Percentiles rank a stretch among this genome's conserved stretches.
Conservation (phyloP, 1,284 basidiomycete species). For the Microbotryomycetes sp. region DNA sequence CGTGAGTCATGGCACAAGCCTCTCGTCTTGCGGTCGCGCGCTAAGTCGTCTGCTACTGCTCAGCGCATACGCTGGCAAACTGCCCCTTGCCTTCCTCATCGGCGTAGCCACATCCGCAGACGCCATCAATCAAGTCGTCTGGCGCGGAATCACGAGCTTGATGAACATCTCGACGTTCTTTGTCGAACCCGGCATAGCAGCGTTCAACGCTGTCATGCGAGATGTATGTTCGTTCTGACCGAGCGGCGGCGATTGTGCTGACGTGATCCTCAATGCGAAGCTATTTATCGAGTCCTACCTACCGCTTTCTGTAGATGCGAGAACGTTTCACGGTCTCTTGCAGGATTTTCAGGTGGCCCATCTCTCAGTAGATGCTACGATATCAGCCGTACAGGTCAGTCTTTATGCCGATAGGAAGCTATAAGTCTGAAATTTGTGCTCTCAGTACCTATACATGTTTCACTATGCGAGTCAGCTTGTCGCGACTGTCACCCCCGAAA, state of each 20-base stretch:
- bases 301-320: conserved; percentile 13
- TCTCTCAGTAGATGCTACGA: conserved; percentile 25
- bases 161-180: conserved; percentile 19
- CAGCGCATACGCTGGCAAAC: conserved; percentile 3
- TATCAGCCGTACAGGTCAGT: conserved; percentile 22
- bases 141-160: conserved; percentile 5
- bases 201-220: conserved; percentile 22
- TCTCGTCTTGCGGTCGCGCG: background rate
- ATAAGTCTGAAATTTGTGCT: no score
- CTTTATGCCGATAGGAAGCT: no score
- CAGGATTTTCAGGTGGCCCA: conserved; percentile 21
- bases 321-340: conserved; percentile 8
- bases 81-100: conserved; percentile 23
- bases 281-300: conserved; percentile 15
- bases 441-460: conserved; percentile 22
- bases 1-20: background rate
- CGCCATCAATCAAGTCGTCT: conserved; percentile 10
- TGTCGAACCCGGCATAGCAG: conserved; percentile 25
- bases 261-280: background rate
- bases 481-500: background rate
- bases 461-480: conserved; percentile 9
- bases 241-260: background rate
- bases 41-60: background rate
- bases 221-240: conserved; percentile 1
- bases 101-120: conserved; percentile 21